Percentiles rank a stretch among this genome's conserved stretches.
These are phyloP conservation scores for Globisporangium alternatum DNA, from an alignment of 352 stramenopile species.

Conservation along the genomic window DNA sequence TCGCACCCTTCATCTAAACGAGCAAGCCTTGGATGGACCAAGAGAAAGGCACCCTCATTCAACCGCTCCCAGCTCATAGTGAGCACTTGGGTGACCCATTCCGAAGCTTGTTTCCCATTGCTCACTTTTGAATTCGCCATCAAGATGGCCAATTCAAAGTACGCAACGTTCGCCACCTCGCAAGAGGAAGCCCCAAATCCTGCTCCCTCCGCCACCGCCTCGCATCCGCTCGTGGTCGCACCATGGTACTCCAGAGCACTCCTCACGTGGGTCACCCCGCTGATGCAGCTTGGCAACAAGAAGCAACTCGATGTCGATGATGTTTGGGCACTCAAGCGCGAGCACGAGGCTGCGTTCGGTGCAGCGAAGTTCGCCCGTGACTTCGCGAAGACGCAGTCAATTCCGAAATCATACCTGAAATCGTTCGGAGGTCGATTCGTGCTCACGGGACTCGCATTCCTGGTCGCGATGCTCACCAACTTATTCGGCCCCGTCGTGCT, in stretches of 20 bases:
- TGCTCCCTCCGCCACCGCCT: neutral
- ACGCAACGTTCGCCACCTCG: neutral
- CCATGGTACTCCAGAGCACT: conserved; percentile 32
- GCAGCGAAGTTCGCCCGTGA: conserved; percentile 24
- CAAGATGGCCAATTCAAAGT: neutral
- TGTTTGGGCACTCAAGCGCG: conserved; percentile 34
- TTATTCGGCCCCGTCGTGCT: conserved; percentile 56
- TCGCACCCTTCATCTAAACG: too few relatives aligned
- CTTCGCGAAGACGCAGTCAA: conserved; percentile 28
- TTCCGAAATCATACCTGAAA: conserved; percentile 30
- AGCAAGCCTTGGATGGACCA: too few relatives aligned
- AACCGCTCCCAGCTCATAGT: too few relatives aligned
- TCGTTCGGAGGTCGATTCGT: conserved; percentile 33
- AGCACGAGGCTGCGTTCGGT: conserved; percentile 25
- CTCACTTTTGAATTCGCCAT: neutral
- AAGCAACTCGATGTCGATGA: conserved; percentile 47
- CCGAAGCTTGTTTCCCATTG: neutral
- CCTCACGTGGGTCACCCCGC: conserved; percentile 47
- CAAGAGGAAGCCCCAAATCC: too few relatives aligned
- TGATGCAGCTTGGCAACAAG: conserved; percentile 39
- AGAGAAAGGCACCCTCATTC: too few relatives aligned
- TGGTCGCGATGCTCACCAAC: conserved; percentile 47
- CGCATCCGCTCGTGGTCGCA: neutral
- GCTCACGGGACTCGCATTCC: conserved; percentile 38
- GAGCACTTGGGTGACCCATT: too few relatives aligned